Percentiles rank a stretch among this genome's conserved stretches.
These are phyloP conservation scores for Moricandia moricandioides DNA, from an alignment of 345 rosid species.

Conservation along the genomic window DNA sequence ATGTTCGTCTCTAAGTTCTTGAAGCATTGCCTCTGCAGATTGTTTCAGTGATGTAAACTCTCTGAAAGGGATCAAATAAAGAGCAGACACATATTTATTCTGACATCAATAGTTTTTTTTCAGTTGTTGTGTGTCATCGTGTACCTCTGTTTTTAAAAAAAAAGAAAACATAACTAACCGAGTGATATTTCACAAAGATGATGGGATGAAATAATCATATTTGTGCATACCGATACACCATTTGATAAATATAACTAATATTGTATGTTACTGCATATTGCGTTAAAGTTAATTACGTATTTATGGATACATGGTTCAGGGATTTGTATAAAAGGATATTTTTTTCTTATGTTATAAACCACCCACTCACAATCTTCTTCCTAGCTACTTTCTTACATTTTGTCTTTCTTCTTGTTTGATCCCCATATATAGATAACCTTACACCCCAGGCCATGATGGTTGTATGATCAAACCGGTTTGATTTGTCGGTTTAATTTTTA, in stretches of 20 bases:
- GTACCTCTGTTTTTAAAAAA: background rate
- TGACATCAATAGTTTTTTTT: background rate
- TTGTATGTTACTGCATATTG: background rate
- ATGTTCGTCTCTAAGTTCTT: background rate
- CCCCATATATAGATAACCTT: background rate
- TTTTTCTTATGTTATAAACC: background rate
- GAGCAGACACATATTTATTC: background rate
- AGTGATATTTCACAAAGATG: background rate
- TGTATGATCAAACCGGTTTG: background rate
- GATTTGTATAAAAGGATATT: background rate
- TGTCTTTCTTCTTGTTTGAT: background rate
- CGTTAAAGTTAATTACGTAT: background rate
- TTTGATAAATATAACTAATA: background rate
- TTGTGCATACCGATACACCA: background rate
- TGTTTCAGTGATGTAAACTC: background rate
- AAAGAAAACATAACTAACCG: background rate
- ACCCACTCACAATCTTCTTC: background rate
- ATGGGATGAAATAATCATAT: background rate
- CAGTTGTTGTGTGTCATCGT: background rate
- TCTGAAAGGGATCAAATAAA: background rate
- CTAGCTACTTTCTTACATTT: background rate
- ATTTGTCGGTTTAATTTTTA: background rate
- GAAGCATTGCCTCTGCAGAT: constrained; percentile 8
- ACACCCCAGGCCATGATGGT: background rate
- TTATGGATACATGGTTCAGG: background rate